A percentile compares a stretch with the other conserved stretches of the same genome.
These are phyloP conservation scores for Lactarius indigo DNA, from an alignment of 768 basidiomycete species.

Conservation along the genomic window DNA sequence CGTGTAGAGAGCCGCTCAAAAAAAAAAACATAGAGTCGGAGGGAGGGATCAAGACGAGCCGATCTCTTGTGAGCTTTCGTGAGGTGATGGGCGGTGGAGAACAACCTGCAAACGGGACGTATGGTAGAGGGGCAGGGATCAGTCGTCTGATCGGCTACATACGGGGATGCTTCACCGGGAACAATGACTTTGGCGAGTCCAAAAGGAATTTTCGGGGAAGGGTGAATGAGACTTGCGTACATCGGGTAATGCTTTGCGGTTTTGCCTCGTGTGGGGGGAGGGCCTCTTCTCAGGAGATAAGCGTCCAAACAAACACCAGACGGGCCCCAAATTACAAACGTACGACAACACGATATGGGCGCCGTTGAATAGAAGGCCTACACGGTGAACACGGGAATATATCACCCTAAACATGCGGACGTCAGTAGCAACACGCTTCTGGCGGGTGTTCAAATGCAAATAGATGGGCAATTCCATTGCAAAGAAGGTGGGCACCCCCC, in stretches of 20 bases:
- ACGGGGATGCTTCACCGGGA: slow-evolving; percentile 7
- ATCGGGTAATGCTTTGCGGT: neutral
- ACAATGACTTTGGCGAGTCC: neutral
- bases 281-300: neutral
- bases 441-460: neutral
- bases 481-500: neutral
- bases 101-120: neutral
- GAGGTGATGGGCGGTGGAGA: neutral
- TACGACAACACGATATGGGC: neutral
- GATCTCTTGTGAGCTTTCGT: neutral
- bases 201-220: neutral
- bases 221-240: neutral
- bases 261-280: neutral
- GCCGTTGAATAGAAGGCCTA: neutral
- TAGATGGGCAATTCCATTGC: neutral
- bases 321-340: neutral
- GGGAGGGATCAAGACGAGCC: neutral
- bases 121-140: neutral
- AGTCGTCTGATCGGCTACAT: slow-evolving; percentile 9
- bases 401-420: neutral
- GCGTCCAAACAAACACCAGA: neutral
- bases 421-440: neutral
- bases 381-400: neutral
- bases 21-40: neutral
- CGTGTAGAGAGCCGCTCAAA: neutral